Conservation (phyloP, 2,329 filamentous ascomycete species). For the Dendrostoma leiphaemia region DNA sequence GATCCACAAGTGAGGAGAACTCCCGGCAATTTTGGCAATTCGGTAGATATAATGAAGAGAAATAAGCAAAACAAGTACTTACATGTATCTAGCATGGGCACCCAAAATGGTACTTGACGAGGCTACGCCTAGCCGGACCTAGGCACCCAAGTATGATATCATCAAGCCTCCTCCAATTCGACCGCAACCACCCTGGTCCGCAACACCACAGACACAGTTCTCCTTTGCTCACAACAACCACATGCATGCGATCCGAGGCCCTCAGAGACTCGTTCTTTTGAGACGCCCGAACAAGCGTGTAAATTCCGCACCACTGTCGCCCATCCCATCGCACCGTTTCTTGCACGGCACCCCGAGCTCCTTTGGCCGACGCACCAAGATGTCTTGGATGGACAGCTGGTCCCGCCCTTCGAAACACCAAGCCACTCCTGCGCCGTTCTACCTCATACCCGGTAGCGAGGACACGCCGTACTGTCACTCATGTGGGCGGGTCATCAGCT, state of each 20-base stretch:
- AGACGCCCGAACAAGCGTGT: background rate
- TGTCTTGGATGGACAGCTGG: slow-evolving; percentile 44
- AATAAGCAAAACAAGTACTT: no score
- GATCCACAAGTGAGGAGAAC: no score
- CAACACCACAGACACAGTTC: background rate
- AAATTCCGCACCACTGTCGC: background rate
- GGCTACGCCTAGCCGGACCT: no score
- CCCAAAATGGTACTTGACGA: no score
- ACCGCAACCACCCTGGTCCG: background rate
- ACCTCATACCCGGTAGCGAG: slow-evolving; percentile 46
- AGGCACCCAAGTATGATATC: slow-evolving; percentile 1
- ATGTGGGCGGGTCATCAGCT: slow-evolving; percentile 54
- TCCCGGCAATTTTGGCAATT: no score
- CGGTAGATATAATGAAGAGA: no score
- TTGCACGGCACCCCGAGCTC: background rate
- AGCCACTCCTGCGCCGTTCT: slow-evolving; percentile 50
- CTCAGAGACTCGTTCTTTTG: background rate
- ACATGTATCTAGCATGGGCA: no score
- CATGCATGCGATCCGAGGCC: background rate
- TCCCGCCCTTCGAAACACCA: slow-evolving; percentile 38
- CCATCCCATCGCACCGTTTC: background rate
- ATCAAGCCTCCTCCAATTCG: background rate
- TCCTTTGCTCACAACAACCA: background rate
- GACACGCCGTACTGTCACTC: slow-evolving; percentile 53
- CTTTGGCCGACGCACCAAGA: slow-evolving; percentile 17